A percentile compares a stretch with the other conserved stretches of the same genome.
These are phyloP conservation scores for Trichoderma aggressivum DNA, from an alignment of 2,329 filamentous ascomycete species.

Conservation along the genomic window DNA sequence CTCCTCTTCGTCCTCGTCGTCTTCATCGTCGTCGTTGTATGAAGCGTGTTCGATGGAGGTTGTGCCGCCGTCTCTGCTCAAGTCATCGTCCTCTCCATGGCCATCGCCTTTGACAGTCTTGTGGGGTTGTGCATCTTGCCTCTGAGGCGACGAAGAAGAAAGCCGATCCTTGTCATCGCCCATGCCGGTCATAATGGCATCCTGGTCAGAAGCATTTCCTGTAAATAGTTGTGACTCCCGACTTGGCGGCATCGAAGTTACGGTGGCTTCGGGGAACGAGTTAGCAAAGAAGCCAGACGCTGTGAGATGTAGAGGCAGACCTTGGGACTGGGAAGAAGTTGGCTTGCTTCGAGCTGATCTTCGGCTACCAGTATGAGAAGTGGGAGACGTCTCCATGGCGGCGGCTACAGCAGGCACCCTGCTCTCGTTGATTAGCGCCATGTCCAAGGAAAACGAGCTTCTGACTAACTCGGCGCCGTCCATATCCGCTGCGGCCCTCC, in stretches of 20 bases:
- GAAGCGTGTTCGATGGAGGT: slow-evolving; percentile 7
- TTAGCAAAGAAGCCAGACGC: not conserved
- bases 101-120: not conserved
- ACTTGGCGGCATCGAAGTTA: not conserved
- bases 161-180: not conserved
- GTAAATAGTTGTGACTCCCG: not conserved
- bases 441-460: not conserved
- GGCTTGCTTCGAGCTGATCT: slow-evolving; percentile 73
- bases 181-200: slow-evolving; percentile 13
- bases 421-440: not conserved
- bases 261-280: not conserved
- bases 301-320: slow-evolving; percentile 26
- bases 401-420: slow-evolving; percentile 7
- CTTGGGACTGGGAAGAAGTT: slow-evolving; percentile 44
- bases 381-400: not conserved
- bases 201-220: not conserved
- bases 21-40: slow-evolving; percentile 32
- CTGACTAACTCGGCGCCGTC: slow-evolving; percentile 62
- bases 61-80: slow-evolving; percentile 18
- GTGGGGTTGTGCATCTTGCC: not conserved
- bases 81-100: not conserved
- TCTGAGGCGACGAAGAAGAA: slow-evolving; percentile 23
- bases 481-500: slow-evolving; percentile 70
- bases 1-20: slow-evolving; percentile 36
- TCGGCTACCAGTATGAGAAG: slow-evolving; percentile 55